Conservation (phyloP, 2,329 filamentous ascomycete species). For the Sporothrix globosa region DNA sequence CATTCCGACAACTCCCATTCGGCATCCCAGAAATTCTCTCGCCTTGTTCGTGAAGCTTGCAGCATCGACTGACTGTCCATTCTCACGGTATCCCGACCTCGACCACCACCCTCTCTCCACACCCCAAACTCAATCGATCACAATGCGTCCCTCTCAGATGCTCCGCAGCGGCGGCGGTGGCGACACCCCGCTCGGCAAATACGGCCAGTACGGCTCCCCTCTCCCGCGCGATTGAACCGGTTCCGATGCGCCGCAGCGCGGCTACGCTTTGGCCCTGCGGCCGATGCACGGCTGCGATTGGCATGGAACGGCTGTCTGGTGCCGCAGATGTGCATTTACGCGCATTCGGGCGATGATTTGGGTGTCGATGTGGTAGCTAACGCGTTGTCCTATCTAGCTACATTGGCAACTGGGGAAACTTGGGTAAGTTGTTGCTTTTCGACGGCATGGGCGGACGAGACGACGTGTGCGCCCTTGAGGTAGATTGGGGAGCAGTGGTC, state of each 20-base stretch:
- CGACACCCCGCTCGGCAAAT: slow-evolving; percentile 48
- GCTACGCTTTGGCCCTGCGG: slow-evolving; percentile 26
- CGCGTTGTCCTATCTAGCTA: slow-evolving; percentile 54
- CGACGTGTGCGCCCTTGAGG: neutral
- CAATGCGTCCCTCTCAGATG: slow-evolving; percentile 53
- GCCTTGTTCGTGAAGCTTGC: slow-evolving; percentile 29
- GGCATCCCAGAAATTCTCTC: slow-evolving; percentile 37
- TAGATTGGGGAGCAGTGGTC: neutral
- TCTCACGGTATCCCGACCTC: slow-evolving; percentile 11
- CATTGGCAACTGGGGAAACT: slow-evolving; percentile 72
- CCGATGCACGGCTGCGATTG: neutral
- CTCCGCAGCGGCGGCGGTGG: slow-evolving; percentile 50
- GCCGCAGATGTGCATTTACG: neutral
- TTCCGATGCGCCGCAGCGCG: slow-evolving; percentile 28
- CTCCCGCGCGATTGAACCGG: slow-evolving; percentile 1
- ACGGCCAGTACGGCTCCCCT: slow-evolving; percentile 49
- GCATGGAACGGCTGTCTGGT: neutral
- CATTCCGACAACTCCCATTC: slow-evolving; percentile 39
- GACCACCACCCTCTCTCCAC: slow-evolving; percentile 1
- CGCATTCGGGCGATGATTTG: neutral
- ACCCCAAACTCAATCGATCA: slow-evolving; percentile 37
- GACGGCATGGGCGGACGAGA: neutral
- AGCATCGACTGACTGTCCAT: slow-evolving; percentile 26
- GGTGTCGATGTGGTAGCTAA: slow-evolving; percentile 20
- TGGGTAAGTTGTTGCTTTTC: slow-evolving; percentile 62